phyloP scores from a whole-genome alignment of 169 alveolate genomes.

The Babesia sp. region DNA sequence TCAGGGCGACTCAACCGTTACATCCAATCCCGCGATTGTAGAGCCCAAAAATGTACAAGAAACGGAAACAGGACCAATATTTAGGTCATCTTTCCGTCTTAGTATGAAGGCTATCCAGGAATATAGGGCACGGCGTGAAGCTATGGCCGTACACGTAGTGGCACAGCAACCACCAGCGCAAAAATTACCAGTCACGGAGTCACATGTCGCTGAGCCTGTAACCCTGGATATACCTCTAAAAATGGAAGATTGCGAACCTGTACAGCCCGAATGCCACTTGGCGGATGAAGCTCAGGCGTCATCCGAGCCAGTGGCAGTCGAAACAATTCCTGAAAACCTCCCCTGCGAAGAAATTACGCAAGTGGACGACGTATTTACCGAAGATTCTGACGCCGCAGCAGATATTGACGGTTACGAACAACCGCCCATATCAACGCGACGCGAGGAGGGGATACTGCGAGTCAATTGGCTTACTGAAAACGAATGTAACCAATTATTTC shows the following conservation, averaged over 20 bases:
- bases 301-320: too few relatives aligned
- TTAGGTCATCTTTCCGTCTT: constrained; percentile 27
- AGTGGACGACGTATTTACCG: background rate
- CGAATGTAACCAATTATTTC: constrained; percentile 63
- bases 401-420: background rate
- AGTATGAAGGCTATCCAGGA: constrained; percentile 53
- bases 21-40: too few relatives aligned
- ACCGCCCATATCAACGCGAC: constrained; percentile 49
- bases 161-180: too few relatives aligned
- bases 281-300: background rate
- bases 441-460: constrained; percentile 53
- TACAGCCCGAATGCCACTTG: background rate
- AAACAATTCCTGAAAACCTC: background rate
- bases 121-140: constrained; percentile 23
- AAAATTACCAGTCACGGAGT: too few relatives aligned
- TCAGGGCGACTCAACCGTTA: too few relatives aligned
- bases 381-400: background rate
- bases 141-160: too few relatives aligned
- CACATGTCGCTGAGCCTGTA: too few relatives aligned
- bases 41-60: too few relatives aligned
- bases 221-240: too few relatives aligned
- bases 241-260: too few relatives aligned
- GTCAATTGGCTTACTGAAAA: constrained; percentile 51
- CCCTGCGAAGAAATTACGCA: background rate
- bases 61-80: too few relatives aligned